Conservation (phyloP, 1,284 basidiomycete species). For the Bondarzewia mesenterica region DNA sequence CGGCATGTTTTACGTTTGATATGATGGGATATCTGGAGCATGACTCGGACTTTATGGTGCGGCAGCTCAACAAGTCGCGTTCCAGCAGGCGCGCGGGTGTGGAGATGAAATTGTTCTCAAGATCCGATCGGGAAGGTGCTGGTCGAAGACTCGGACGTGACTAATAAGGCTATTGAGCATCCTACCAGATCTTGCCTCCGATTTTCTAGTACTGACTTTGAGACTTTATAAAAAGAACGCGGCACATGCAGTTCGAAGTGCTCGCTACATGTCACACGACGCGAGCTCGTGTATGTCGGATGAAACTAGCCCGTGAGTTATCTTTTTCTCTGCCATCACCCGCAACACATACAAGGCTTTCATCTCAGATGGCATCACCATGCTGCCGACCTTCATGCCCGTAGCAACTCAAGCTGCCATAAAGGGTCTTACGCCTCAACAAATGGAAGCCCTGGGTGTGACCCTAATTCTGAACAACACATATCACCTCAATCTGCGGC, state of each 20-base stretch:
- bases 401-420: conserved; percentile 85
- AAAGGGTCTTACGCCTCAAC: conserved; percentile 78
- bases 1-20: not conserved
- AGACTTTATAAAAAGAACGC: too few relatives aligned
- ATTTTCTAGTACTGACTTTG: too few relatives aligned
- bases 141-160: too few relatives aligned
- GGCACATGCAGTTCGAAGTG: conserved; percentile 67
- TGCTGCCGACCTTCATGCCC: conserved; percentile 85
- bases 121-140: too few relatives aligned
- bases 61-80: too few relatives aligned
- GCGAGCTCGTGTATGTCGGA: conserved; percentile 66
- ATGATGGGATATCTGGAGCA: not conserved
- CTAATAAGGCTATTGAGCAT: too few relatives aligned
- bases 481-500: conserved; percentile 76
- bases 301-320: conserved; percentile 60
- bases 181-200: too few relatives aligned
- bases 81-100: too few relatives aligned
- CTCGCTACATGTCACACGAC: conserved; percentile 73
- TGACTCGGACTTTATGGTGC: too few relatives aligned
- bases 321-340: not conserved
- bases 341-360: not conserved
- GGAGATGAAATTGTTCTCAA: too few relatives aligned
- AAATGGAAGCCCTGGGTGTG: conserved; percentile 72
- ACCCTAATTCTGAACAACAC: conserved; percentile 81
- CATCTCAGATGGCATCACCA: conserved; percentile 62